These are phyloP conservation scores for Botrytis aclada DNA, from an alignment of 2,329 filamentous ascomycete species.

Conservation along the genomic window DNA sequence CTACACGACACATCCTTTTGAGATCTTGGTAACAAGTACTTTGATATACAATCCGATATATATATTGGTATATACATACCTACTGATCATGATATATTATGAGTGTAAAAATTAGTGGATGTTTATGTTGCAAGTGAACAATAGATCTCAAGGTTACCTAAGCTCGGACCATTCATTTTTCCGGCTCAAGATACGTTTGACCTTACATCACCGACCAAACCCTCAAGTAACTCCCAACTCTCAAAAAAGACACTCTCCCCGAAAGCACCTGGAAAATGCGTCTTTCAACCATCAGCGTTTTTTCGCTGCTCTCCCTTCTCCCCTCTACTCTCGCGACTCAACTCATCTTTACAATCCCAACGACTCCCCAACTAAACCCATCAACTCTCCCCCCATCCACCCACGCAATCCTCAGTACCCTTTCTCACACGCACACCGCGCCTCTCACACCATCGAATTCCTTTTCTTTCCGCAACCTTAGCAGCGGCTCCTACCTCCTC, in stretches of 20 bases:
- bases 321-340: conserved; percentile 39
- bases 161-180: conserved; percentile 4
- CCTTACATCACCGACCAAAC: neutral
- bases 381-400: conserved; percentile 53
- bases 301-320: conserved; percentile 30
- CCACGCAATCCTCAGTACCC: conserved; percentile 63
- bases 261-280: neutral
- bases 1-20: neutral
- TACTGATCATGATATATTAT: neutral
- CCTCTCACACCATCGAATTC: conserved; percentile 66
- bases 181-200: conserved; percentile 2
- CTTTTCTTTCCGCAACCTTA: conserved; percentile 73
- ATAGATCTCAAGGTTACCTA: neutral
- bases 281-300: neutral
- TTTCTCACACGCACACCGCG: conserved; percentile 50
- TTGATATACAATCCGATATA: neutral
- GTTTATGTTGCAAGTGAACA: neutral
- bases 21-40: neutral
- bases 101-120: neutral
- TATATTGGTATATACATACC: neutral
- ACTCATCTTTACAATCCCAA: conserved; percentile 31
- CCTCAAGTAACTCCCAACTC: neutral
- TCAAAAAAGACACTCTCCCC: neutral
- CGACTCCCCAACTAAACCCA: conserved; percentile 35
- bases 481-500: conserved; percentile 72